Evolutionary conservation across 495 filamentous ascomycete genomes (phyloP).

Genomic region (Cercophora samala): DNA sequence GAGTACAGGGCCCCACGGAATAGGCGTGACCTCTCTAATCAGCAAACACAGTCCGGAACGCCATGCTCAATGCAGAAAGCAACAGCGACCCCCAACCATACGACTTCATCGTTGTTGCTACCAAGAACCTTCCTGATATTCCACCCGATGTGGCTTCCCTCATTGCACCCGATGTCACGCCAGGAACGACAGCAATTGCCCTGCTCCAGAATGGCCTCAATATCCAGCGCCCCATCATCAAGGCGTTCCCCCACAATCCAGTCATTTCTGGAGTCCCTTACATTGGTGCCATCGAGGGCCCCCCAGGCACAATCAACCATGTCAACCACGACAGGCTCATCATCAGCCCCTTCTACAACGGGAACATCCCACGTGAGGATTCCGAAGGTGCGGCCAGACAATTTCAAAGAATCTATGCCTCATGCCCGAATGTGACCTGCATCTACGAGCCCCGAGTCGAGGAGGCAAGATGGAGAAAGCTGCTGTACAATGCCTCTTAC

Average conservation of each 20-base stretch:
- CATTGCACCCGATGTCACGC: slow-evolving; percentile 48
- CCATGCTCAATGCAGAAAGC: too few species aligned
- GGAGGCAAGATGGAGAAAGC: slow-evolving; percentile 48
- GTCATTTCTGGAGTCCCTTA: slow-evolving; percentile 52
- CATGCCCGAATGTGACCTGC: slow-evolving; percentile 26
- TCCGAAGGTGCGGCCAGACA: slow-evolving; percentile 30
- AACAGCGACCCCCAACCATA: slow-evolving; percentile 31
- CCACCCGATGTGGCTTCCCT: slow-evolving; percentile 36
- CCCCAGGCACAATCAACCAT: slow-evolving; percentile 46
- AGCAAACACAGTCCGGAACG: slow-evolving; percentile 31
- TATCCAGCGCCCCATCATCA: slow-evolving; percentile 56
- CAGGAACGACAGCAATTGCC: slow-evolving; percentile 49
- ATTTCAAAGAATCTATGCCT: slow-evolving; percentile 41
- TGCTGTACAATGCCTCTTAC: slow-evolving; percentile 49
- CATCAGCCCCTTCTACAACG: slow-evolving; percentile 47
- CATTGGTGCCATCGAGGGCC: slow-evolving; percentile 48
- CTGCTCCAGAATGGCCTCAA: slow-evolving; percentile 63
- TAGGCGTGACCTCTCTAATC: background rate
- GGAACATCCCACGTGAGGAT: slow-evolving; percentile 11
- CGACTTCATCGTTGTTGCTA: slow-evolving; percentile 53
- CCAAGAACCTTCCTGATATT: slow-evolving; percentile 50
- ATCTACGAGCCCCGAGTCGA: slow-evolving; percentile 37
- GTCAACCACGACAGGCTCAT: slow-evolving; percentile 39
- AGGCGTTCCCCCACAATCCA: slow-evolving; percentile 49
- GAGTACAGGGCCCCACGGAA: slow-evolving; percentile 1